Percentiles rank a stretch among this genome's conserved stretches.
Conservation (phyloP, 352 stramenopile genomes). For the Phytophthora quininea region DNA sequence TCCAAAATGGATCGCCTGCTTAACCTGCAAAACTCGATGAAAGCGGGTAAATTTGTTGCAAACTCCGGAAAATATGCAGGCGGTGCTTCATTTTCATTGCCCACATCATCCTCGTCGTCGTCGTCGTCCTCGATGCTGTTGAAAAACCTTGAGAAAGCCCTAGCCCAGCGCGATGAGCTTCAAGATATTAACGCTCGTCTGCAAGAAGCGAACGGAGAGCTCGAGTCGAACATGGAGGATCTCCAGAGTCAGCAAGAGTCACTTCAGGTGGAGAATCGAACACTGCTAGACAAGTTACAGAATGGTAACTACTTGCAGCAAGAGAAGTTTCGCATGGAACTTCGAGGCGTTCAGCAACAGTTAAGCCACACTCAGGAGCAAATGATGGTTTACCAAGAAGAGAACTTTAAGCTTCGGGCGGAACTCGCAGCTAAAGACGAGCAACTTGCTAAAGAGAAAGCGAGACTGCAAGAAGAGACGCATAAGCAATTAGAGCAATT, state of each 20-base stretch:
- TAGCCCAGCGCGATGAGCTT: constrained; percentile 68
- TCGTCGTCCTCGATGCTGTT: constrained; percentile 54
- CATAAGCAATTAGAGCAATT: constrained; percentile 68
- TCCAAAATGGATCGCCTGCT: constrained; percentile 83
- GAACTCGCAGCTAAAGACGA: constrained; percentile 67
- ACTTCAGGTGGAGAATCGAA: constrained; percentile 72
- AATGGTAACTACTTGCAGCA: constrained; percentile 72
- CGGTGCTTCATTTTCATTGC: constrained; percentile 18
- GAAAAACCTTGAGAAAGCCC: constrained; percentile 78
- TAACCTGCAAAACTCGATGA: constrained; percentile 59
- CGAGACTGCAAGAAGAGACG: constrained; percentile 58
- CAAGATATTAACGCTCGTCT: constrained; percentile 60
- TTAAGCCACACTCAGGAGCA: constrained; percentile 71
- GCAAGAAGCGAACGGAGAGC: constrained; percentile 50
- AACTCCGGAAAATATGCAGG: constrained; percentile 33
- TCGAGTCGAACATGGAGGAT: constrained; percentile 67
- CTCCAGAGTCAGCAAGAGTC: constrained; percentile 62
- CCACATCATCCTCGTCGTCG: constrained; percentile 33
- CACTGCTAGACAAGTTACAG: constrained; percentile 70
- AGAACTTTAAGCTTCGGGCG: constrained; percentile 65
- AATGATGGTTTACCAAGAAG: constrained; percentile 72
- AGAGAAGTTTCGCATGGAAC: constrained; percentile 72
- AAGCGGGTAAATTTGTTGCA: constrained; percentile 48
- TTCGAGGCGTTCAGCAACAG: constrained; percentile 66
- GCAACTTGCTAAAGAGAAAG: constrained; percentile 58